phyloP scores from a whole-genome alignment of 2,329 filamentous ascomycete species.

The Conoideocrella luteorostrata region DNA sequence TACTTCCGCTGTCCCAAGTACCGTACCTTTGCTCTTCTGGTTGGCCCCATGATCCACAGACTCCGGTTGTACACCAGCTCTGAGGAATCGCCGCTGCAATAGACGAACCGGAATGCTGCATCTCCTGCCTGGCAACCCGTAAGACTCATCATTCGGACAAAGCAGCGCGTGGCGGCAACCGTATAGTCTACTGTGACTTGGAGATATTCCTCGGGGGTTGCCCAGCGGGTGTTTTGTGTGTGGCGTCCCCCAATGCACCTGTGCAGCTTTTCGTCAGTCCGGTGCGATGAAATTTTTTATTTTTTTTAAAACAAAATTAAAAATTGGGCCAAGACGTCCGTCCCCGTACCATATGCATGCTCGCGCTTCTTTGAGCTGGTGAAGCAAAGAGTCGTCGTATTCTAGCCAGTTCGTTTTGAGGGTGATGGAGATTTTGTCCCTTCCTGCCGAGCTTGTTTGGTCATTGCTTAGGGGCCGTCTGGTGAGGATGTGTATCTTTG shows the following conservation, averaged over 20 bases:
- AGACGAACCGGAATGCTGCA: slow-evolving; percentile 1
- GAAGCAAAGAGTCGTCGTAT: background rate
- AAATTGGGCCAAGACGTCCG: background rate
- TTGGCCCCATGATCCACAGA: slow-evolving; percentile 7
- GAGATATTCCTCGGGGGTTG: slow-evolving; percentile 4
- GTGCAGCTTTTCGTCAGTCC: background rate
- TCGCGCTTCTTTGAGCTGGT: background rate
- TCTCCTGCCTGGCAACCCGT: too few species aligned
- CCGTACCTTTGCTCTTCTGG: slow-evolving; percentile 5
- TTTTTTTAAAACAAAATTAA: too few species aligned
- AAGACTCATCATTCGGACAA: background rate
- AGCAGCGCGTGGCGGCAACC: background rate
- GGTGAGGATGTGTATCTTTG: background rate
- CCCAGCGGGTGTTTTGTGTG: slow-evolving; percentile 1
- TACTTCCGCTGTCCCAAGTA: too few species aligned
- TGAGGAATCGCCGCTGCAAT: slow-evolving; percentile 2
- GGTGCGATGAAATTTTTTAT: too few species aligned
- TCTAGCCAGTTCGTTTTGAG: slow-evolving; percentile 1
- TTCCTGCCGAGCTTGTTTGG: background rate
- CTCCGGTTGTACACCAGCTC: slow-evolving; percentile 6
- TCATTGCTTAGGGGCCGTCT: background rate
- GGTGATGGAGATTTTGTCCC: background rate
- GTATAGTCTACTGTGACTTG: slow-evolving; percentile 4
- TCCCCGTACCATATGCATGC: slow-evolving; percentile 5
- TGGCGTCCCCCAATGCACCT: slow-evolving; percentile 7